Conservation (phyloP, 495 filamentous ascomycete species). For the Lasiosphaeria ovina region DNA sequence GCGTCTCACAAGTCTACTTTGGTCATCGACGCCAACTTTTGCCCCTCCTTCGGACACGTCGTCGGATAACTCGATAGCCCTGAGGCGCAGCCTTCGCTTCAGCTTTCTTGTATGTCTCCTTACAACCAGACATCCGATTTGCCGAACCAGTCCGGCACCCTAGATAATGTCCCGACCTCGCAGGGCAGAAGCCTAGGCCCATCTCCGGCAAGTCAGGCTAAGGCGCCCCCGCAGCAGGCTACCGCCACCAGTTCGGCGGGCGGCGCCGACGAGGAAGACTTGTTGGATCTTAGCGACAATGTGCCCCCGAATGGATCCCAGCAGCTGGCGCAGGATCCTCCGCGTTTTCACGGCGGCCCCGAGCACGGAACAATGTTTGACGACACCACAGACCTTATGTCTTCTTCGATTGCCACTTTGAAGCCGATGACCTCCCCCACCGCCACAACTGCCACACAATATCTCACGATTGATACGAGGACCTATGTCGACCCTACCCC, state of each 20-base stretch:
- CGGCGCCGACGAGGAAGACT: slow-evolving; percentile 15
- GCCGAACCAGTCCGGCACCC: slow-evolving; percentile 22
- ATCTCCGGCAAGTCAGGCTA: not conserved
- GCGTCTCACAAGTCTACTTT: not conserved
- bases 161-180: slow-evolving; percentile 14
- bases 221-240: slow-evolving; percentile 1
- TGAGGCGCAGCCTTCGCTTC: slow-evolving; percentile 4
- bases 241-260: not conserved
- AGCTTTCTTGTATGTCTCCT: slow-evolving; percentile 35
- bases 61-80: not conserved
- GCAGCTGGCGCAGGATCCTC: not conserved
- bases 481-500: slow-evolving; percentile 64
- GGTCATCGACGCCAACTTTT: not conserved
- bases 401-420: slow-evolving; percentile 53
- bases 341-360: slow-evolving; percentile 2
- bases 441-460: slow-evolving; percentile 35
- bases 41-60: not conserved
- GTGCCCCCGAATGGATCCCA: not conserved
- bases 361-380: slow-evolving; percentile 13
- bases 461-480: slow-evolving; percentile 38
- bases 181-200: slow-evolving; percentile 18
- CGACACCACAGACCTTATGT: slow-evolving; percentile 42
- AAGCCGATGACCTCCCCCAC: slow-evolving; percentile 40
- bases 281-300: slow-evolving; percentile 14
- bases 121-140: slow-evolving; percentile 22